These are phyloP conservation scores for Metschnikowia amazonensis DNA, from an alignment of 805 yeast species.

Conservation along the genomic window DNA sequence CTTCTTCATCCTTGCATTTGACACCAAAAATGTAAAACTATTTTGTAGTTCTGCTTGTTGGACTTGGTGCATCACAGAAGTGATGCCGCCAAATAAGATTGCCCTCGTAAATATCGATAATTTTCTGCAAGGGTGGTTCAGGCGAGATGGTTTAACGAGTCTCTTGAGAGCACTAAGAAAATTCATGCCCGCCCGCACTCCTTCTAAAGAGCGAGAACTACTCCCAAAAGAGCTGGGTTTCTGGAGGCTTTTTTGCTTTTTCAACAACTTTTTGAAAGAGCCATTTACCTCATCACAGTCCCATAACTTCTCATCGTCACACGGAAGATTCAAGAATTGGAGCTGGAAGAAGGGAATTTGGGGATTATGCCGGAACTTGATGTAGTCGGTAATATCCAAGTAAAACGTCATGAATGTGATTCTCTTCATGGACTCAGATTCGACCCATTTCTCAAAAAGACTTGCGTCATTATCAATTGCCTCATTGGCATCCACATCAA, in stretches of 20 bases:
- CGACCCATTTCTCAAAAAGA: conserved; percentile 67
- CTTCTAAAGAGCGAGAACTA: neutral
- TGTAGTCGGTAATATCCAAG: conserved; percentile 74
- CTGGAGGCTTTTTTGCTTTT: conserved; percentile 29
- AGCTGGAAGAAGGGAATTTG: conserved; percentile 37
- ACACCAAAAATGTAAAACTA: conserved; percentile 31
- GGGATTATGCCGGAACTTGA: conserved; percentile 70
- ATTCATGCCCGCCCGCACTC: conserved; percentile 13
- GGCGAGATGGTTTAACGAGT: conserved; percentile 11
- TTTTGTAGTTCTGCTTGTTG: conserved; percentile 68
- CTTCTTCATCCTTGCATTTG: conserved; percentile 22
- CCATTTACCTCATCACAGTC: conserved; percentile 37
- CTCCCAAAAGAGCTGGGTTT: neutral
- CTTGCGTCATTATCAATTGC: conserved; percentile 23
- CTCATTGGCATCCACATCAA: conserved; percentile 10
- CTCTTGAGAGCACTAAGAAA: conserved; percentile 17
- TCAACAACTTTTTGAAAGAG: conserved; percentile 36
- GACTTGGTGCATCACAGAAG: conserved; percentile 66
- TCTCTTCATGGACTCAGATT: conserved; percentile 72
- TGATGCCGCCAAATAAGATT: conserved; percentile 61
- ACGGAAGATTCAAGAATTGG: conserved; percentile 39
- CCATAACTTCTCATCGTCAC: conserved; percentile 40
- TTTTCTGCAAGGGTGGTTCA: conserved; percentile 8
- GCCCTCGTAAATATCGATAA: conserved; percentile 56
- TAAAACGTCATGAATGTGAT: conserved; percentile 79